phyloP scores from a whole-genome alignment of 106 monocot species.

The Dendrobium catenatum region DNA sequence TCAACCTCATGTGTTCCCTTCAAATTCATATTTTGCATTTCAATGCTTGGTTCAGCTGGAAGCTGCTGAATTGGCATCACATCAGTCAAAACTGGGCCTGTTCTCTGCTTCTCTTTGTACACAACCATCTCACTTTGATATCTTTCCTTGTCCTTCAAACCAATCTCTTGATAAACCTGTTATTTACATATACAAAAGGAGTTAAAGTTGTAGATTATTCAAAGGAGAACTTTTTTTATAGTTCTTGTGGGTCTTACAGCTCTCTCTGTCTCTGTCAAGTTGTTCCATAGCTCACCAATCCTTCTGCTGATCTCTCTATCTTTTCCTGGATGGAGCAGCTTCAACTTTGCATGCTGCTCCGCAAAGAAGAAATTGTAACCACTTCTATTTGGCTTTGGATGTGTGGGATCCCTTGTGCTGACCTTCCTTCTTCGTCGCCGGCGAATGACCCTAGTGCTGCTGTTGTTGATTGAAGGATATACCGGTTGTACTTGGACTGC shows the following conservation, averaged over 20 bases:
- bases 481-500: constrained; percentile 1
- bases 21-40: not conserved
- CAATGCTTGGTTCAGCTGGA: constrained; percentile 20
- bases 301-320: constrained; percentile 85
- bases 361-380: constrained; percentile 99
- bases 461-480: not conserved
- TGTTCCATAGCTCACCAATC: constrained; percentile 91
- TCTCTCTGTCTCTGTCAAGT: constrained; percentile 63
- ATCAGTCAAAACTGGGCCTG: constrained; percentile 33
- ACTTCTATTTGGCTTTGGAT: constrained; percentile 89
- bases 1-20: constrained; percentile 26
- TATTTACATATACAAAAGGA: not conserved
- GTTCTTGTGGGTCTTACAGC: constrained; percentile 41
- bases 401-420: constrained; percentile 65
- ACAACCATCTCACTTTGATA: constrained; percentile 70
- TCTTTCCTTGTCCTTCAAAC: constrained; percentile 79
- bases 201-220: not conserved
- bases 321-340: constrained; percentile 64
- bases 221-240: not conserved
- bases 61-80: constrained; percentile 60
- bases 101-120: constrained; percentile 50
- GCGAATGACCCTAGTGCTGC: constrained; percentile 6
- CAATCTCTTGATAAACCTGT: constrained; percentile 94
- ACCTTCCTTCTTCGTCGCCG: constrained; percentile 60
- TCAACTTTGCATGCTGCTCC: constrained; percentile 83